Base-by-base conservation (phyloP, 2,329 filamentous ascomycete species). In the Leptographium galeiforme region DNA sequence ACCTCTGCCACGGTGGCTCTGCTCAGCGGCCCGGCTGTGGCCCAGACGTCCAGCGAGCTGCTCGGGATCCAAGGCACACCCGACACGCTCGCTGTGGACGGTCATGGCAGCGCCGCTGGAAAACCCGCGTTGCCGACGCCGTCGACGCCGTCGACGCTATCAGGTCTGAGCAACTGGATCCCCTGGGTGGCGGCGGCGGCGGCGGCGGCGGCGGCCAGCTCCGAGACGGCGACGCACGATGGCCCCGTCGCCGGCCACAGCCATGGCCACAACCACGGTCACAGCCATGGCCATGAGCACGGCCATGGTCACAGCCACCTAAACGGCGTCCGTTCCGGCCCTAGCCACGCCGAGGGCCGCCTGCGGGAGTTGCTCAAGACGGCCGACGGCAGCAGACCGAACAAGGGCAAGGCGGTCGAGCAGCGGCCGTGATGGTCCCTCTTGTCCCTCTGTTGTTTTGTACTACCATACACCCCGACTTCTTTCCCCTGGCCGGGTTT, bases 21-120 rank as follows among this genome's bases (percentile, higher is more conserved):
- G 12, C 65, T 80, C 8, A 73, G 79, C 58, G 72, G 77, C 51
- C 79, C 75, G 5, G 77, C 78, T n/a, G 62, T 72, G 18, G 78
- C 79, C 1, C 75, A 78, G 58, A 79, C 76, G 2, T 81, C 77
- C 0, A 73, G 65, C 33, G 76, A 68, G 52, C 70, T 76, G 51
- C 65, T 78, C 1, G 69, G 75, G 53, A 73, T 75, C 19, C 46
- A 32, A 5, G 18, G 3, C 25, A 25, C 25, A 25, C 25, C 25
- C 25, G 25, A 25, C 25, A 3, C 25, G 25, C 25, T 25, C 25
- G 25, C 25, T 25, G 25, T 25, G 25, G 25, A 25, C 25, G 25
- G 25, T 5, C 3, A 25, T 25, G 25, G 25, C 25, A 25, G 25
- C 5, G 25, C 25, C n/a, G 18, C 38, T 4, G 47, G 32, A 18